These are phyloP conservation scores for Penicillium ochrochloron DNA, from an alignment of 495 filamentous ascomycete genomes.

Conservation along the genomic window DNA sequence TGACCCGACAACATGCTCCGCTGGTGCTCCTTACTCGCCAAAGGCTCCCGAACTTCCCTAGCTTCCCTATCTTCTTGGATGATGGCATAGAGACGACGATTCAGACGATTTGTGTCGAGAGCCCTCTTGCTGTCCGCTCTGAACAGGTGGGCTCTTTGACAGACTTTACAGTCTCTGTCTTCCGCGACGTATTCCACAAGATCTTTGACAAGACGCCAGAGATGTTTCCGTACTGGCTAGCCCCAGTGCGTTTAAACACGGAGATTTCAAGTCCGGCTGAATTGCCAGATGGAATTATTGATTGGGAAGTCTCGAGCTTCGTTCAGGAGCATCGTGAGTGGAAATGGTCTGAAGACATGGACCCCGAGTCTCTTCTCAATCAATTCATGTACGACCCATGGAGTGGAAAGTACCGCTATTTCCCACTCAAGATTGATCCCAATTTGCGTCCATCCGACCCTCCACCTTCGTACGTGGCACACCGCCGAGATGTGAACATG, in stretches of 20 bases:
- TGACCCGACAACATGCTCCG: slow-evolving; percentile 64
- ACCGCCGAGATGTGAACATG: slow-evolving; percentile 50
- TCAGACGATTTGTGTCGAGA: slow-evolving; percentile 42
- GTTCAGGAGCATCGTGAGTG: slow-evolving; percentile 58
- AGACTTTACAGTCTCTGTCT: slow-evolving; percentile 73
- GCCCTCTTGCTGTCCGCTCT: slow-evolving; percentile 44
- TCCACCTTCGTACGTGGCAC: slow-evolving; percentile 54
- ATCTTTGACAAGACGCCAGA: slow-evolving; percentile 64
- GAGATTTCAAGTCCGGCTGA: background rate
- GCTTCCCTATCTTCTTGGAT: slow-evolving; percentile 73
- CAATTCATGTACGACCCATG: slow-evolving; percentile 75
- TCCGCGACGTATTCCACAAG: slow-evolving; percentile 90
- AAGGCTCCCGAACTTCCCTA: slow-evolving; percentile 64
- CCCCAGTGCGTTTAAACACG: slow-evolving; percentile 48
- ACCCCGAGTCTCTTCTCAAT: slow-evolving; percentile 60
- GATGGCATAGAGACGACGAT: slow-evolving; percentile 62
- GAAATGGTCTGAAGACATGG: slow-evolving; percentile 57
- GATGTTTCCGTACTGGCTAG: slow-evolving; percentile 85
- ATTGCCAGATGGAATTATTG: slow-evolving; percentile 52
- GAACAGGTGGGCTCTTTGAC: slow-evolving; percentile 58
- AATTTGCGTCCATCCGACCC: slow-evolving; percentile 54
- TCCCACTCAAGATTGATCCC: slow-evolving; percentile 42
- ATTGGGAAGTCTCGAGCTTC: slow-evolving; percentile 64
- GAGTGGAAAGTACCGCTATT: slow-evolving; percentile 65
- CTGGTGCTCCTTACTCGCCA: slow-evolving; percentile 75